A percentile compares a stretch with the other conserved stretches of the same genome.
These are phyloP conservation scores for Choiromyces venosus DNA, from an alignment of 495 filamentous ascomycete genomes.

Conservation along the genomic window DNA sequence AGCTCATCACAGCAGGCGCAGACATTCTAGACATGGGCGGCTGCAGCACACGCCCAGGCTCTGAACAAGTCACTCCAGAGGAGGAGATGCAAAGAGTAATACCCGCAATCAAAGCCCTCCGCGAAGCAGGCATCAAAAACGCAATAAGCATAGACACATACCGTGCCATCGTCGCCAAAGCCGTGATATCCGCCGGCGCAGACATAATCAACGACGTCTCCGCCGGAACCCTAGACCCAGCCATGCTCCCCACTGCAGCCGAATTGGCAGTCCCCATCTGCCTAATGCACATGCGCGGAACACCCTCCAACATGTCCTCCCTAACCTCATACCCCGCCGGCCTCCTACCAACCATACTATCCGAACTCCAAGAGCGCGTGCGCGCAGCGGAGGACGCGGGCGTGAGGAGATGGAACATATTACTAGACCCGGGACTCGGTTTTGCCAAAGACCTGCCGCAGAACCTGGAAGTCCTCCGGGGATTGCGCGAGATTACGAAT, in stretches of 20 bases:
- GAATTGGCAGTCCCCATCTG: constrained; percentile 72
- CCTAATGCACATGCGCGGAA: constrained; percentile 94
- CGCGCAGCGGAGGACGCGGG: constrained; percentile 74
- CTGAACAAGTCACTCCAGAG: constrained; percentile 56
- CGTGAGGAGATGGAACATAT: constrained; percentile 84
- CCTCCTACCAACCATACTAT: constrained; percentile 58
- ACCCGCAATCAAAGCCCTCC: constrained; percentile 69
- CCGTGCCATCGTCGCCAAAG: constrained; percentile 74
- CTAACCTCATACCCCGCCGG: constrained; percentile 67
- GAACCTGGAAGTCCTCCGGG: constrained; percentile 71
- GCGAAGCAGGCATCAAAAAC: constrained; percentile 56
- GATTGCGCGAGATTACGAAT: constrained; percentile 58
- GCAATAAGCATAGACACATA: constrained; percentile 90
- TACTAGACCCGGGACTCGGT: constrained; percentile 88
- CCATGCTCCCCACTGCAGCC: constrained; percentile 79
- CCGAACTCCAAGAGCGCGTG: constrained; percentile 66
- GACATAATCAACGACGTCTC: constrained; percentile 96
- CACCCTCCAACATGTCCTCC: constrained; percentile 71
- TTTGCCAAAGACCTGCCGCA: constrained; percentile 80
- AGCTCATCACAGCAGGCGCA: constrained; percentile 61
- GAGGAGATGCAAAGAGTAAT: constrained; percentile 76
- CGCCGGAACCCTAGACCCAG: constrained; percentile 68
- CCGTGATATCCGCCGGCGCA: constrained; percentile 74
- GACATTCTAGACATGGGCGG: constrained; percentile 89
- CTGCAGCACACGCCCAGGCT: constrained; percentile 78